phyloP scores from a whole-genome alignment of 2,329 filamentous ascomycete genomes.

The Gremmenia infestans region DNA sequence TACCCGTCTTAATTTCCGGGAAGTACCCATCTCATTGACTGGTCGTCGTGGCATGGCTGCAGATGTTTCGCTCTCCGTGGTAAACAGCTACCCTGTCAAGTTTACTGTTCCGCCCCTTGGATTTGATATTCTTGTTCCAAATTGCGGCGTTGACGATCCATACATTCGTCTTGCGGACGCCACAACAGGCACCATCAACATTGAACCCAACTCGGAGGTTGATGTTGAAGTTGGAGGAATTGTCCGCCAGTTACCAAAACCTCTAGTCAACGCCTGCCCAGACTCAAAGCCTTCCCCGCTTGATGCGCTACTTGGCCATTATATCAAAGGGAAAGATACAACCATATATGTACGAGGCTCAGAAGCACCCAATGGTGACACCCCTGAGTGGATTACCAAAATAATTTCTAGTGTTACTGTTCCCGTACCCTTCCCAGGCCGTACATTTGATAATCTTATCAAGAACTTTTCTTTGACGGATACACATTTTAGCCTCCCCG shows the following conservation, averaged over 20 bases:
- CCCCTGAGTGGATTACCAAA: constrained; percentile 77
- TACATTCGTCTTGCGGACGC: constrained; percentile 77
- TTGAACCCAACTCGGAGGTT: constrained; percentile 65
- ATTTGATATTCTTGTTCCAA: constrained; percentile 81
- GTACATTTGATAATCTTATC: constrained; percentile 75
- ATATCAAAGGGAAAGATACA: constrained; percentile 73
- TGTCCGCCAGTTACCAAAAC: constrained; percentile 67
- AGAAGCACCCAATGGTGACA: constrained; percentile 56
- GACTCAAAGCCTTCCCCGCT: constrained; percentile 74
- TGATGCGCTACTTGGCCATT: constrained; percentile 73
- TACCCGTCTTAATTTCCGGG: constrained; percentile 71
- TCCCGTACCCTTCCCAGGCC: constrained; percentile 78
- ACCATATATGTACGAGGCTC: constrained; percentile 81
- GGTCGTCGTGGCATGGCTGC: constrained; percentile 63
- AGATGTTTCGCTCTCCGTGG: constrained; percentile 66
- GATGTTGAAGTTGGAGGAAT: constrained; percentile 65
- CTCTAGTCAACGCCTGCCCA: constrained; percentile 70
- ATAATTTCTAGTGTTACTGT: constrained; percentile 78
- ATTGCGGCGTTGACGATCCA: constrained; percentile 66
- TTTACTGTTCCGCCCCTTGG: constrained; percentile 72
- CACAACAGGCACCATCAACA: constrained; percentile 58
- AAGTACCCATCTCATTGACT: constrained; percentile 52
- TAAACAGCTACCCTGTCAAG: constrained; percentile 74
- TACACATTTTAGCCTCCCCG: constrained; percentile 80
- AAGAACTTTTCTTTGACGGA: constrained; percentile 82